Base-by-base conservation (phyloP, 805 yeast genomes). In the Kazachstania viticola region DNA sequence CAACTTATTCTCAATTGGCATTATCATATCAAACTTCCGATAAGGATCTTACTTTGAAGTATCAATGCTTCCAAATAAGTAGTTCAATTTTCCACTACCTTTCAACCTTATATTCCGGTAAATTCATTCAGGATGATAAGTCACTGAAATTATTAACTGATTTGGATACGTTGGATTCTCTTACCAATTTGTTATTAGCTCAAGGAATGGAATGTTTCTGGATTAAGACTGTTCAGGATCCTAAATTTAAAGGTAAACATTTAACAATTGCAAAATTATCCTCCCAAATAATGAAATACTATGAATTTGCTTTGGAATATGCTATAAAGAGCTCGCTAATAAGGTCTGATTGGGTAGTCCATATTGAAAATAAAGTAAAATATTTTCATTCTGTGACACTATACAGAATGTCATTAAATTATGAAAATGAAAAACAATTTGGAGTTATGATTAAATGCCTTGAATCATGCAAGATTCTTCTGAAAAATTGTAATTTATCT, bases 121-220 rank as follows among this genome's bases (percentile, higher is more conserved):
- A n/a, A n/a, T 37, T 43, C 16, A 17, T 41, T 23, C 27, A 14
- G 9, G 21, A 14, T n/a, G 18, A 18, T 11, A 12, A 4, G 19
- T 18, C 18, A 3, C 14, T 28, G 14, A 7, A 17, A 28, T 7
- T 13, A 8, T 16, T 26, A 15, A n/a, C 14, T 14, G 19, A 26
- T 7, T 16, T 26, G 1, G 64, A 64, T 9, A 71, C 82, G 0
- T 45, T 79, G 8, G 55, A 60, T 9, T 61, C 75, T 13, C 56
- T 85, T 32, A 55, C 64, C 23, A 42, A 50, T 9, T 46, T 84
- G 22, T 70, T 71, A 71, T 48, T 80, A 25, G 91, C 94, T 0
- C 94, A 83, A 46, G 91, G 94, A 0, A 95, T 85, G 54, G 95
- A 87, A 48, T 66, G 73, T 9, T 73, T 79, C 31, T 85, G 95